Conservation (phyloP, 179 eudicot species). For the Camellia oleifera region DNA sequence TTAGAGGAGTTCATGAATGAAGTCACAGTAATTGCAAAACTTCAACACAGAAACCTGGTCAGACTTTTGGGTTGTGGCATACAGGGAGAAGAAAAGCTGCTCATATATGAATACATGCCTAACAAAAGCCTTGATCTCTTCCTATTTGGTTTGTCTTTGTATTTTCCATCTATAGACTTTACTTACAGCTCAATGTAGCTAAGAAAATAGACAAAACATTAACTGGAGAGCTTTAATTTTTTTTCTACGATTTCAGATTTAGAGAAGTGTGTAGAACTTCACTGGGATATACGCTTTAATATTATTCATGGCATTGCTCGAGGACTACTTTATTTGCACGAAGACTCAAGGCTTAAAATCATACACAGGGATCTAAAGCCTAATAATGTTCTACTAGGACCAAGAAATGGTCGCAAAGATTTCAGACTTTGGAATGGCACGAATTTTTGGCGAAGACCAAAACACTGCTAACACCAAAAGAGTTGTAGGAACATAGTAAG, state of each 20-base stretch:
- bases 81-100: slow-evolving; percentile 33
- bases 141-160: slow-evolving; percentile 28
- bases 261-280: slow-evolving; percentile 13
- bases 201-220: background rate
- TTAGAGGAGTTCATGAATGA: slow-evolving; percentile 40
- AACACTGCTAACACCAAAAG: slow-evolving; percentile 32
- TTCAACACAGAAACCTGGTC: slow-evolving; percentile 39
- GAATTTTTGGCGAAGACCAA: slow-evolving; percentile 36
- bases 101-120: slow-evolving; percentile 36
- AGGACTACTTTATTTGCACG: slow-evolving; percentile 43
- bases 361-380: slow-evolving; percentile 44
- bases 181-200: too few species aligned
- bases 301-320: slow-evolving; percentile 41
- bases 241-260: slow-evolving; percentile 19
- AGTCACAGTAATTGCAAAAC: slow-evolving; percentile 33
- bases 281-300: slow-evolving; percentile 28
- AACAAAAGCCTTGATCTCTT: slow-evolving; percentile 44
- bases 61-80: slow-evolving; percentile 35
- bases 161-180: background rate
- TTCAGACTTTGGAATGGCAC: slow-evolving; percentile 49
- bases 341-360: slow-evolving; percentile 36
- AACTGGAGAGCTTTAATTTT: background rate
- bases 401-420: slow-evolving; percentile 35
- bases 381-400: slow-evolving; percentile 33
- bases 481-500: slow-evolving; percentile 49